A percentile compares a stretch with the other conserved stretches of the same genome.
Conservation (phyloP, 345 rosid species). For the Clarkia xantiana region DNA sequence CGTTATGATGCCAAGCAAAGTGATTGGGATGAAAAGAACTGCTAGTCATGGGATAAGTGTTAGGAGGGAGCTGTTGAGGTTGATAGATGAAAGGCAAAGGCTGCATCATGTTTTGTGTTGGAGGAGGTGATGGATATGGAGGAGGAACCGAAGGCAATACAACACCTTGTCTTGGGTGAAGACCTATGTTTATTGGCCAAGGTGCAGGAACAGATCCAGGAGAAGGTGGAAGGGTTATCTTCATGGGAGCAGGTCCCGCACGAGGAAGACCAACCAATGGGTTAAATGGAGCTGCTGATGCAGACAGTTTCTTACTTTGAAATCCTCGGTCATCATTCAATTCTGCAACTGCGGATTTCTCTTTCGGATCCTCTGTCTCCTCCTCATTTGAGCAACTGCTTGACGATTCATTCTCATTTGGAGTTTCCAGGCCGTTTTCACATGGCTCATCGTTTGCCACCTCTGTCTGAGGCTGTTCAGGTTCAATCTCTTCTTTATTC, state of each 20-base stretch:
- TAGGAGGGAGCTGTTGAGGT: slow-evolving; percentile 47
- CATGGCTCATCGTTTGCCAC: slow-evolving; percentile 25
- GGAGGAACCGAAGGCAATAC: slow-evolving; percentile 33
- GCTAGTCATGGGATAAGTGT: slow-evolving; percentile 61
- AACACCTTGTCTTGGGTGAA: slow-evolving; percentile 57
- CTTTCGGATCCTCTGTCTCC: slow-evolving; percentile 45
- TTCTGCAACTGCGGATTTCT: slow-evolving; percentile 25
- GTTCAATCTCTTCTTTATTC: slow-evolving; percentile 22
- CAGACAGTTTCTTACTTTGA: slow-evolving; percentile 72
- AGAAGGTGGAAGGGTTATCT: slow-evolving; percentile 37
- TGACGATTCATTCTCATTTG: slow-evolving; percentile 2
- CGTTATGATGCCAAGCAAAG: slow-evolving; percentile 73
- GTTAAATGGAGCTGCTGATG: slow-evolving; percentile 92
- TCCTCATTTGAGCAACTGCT: slow-evolving; percentile 5
- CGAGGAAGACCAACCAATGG: slow-evolving; percentile 58
- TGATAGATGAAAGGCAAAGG: slow-evolving; percentile 70
- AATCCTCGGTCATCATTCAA: slow-evolving; percentile 32
- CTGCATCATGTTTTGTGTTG: slow-evolving; percentile 80
- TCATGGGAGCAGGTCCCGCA: slow-evolving; percentile 46
- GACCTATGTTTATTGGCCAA: slow-evolving; percentile 78
- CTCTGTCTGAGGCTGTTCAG: slow-evolving; percentile 18
- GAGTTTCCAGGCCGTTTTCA: slow-evolving; percentile 17
- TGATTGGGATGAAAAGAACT: slow-evolving; percentile 66
- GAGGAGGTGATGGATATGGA: slow-evolving; percentile 70
- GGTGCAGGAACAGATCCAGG: slow-evolving; percentile 51